Conservation (phyloP, 139 green algal species). For the Picochlorum costavermella region DNA sequence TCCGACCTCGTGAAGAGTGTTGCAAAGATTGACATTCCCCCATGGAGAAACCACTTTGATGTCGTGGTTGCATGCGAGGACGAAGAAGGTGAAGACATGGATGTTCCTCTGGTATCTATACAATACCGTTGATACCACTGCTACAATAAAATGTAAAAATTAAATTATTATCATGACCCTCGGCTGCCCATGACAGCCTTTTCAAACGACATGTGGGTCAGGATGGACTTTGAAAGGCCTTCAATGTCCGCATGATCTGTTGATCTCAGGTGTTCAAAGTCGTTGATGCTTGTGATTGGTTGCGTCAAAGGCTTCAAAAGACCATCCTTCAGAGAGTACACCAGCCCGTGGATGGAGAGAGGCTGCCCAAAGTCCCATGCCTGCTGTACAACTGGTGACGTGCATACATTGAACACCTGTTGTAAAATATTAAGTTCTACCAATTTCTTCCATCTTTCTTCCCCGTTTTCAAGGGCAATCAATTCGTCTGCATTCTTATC, state of each 20-base stretch:
- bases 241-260: neutral
- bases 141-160: neutral
- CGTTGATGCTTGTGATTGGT: conserved; percentile 21
- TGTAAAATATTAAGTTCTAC: conserved; percentile 43
- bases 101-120: conserved; percentile 74
- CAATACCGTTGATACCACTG: conserved; percentile 34
- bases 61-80: conserved; percentile 98
- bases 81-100: conserved; percentile 77
- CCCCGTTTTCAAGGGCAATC: conserved; percentile 22
- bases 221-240: conserved; percentile 1
- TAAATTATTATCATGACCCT: conserved; percentile 3
- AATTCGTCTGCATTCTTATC: conserved; percentile 23
- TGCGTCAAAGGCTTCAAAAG: conserved; percentile 25
- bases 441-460: conserved; percentile 31
- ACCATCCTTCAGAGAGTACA: conserved; percentile 56
- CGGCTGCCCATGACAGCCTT: neutral
- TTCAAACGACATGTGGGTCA: neutral
- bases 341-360: conserved; percentile 57
- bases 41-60: conserved; percentile 84
- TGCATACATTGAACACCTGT: conserved; percentile 74
- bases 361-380: conserved; percentile 64
- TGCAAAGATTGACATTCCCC: conserved; percentile 80
- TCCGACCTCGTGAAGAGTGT: conserved; percentile 59
- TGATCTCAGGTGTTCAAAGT: conserved; percentile 15
- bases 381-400: conserved; percentile 50